These are phyloP conservation scores for Hypoxylon sp. DNA, from an alignment of 2,329 filamentous ascomycete species.

Conservation along the genomic window DNA sequence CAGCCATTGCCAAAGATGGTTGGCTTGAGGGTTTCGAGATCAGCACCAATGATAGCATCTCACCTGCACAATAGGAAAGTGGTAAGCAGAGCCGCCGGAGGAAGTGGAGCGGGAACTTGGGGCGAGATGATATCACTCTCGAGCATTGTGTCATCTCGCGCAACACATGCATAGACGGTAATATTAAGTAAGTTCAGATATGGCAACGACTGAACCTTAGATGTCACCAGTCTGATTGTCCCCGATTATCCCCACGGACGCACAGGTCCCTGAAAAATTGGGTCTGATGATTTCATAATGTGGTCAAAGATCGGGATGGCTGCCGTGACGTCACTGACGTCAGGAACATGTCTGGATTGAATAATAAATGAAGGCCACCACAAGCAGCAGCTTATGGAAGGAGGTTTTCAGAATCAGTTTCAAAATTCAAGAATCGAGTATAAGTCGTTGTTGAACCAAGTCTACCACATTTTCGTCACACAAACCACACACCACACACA, in stretches of 20 bases:
- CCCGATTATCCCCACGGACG: slow-evolving; percentile 3
- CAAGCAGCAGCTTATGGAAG: background rate
- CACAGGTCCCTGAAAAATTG: slow-evolving; percentile 35
- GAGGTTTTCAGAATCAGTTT: background rate
- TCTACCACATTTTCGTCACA: background rate
- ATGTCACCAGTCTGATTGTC: slow-evolving; percentile 17
- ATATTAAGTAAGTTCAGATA: background rate
- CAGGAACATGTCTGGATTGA: slow-evolving; percentile 18
- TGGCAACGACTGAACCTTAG: slow-evolving; percentile 12
- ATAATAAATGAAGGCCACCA: slow-evolving; percentile 25
- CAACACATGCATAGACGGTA: background rate
- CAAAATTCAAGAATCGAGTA: background rate
- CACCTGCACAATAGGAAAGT: slow-evolving; percentile 18
- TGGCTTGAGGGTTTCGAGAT: slow-evolving; percentile 8
- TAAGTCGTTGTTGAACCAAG: background rate
- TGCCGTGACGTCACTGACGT: slow-evolving; percentile 41
- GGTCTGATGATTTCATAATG: slow-evolving; percentile 49
- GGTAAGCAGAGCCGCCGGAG: slow-evolving; percentile 33
- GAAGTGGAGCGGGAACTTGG: slow-evolving; percentile 4
- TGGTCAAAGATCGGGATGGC: slow-evolving; percentile 35
- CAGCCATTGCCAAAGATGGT: background rate
- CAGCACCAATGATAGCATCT: slow-evolving; percentile 19
- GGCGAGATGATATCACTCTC: slow-evolving; percentile 34
- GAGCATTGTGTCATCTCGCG: slow-evolving; percentile 3
- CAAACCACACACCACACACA: too few relatives aligned